Percentiles rank a stretch among this genome's conserved stretches.
phyloP scores from a whole-genome alignment of 208 protist genomes.

The Leishmania turanica region DNA sequence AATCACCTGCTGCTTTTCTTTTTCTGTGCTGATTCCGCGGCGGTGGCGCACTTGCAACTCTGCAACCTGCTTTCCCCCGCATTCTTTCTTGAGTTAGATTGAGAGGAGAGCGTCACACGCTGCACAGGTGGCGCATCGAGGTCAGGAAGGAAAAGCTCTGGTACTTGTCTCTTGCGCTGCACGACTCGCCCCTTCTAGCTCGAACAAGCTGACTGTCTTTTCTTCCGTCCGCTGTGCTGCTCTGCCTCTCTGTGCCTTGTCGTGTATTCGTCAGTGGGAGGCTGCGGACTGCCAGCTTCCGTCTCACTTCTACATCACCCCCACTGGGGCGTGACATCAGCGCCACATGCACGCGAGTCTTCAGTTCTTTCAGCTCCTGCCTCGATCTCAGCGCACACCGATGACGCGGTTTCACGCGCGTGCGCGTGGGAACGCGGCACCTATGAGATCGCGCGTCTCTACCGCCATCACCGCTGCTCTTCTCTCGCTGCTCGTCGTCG shows the following conservation, averaged over 20 bases:
- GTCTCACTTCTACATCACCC: neutral
- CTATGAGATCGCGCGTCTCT: neutral
- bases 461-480: neutral
- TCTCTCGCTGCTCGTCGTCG: conserved; percentile 6
- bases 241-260: conserved; percentile 4
- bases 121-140: neutral
- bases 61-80: too few relatives aligned
- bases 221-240: neutral
- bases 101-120: neutral
- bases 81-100: neutral
- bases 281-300: neutral
- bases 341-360: neutral
- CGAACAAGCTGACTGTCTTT: neutral
- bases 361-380: neutral
- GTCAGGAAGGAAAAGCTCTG: neutral
- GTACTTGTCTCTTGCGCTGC: neutral
- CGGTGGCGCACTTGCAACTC: too few relatives aligned
- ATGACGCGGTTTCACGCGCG: neutral
- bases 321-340: neutral
- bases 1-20: neutral
- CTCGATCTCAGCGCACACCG: neutral
- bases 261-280: neutral
- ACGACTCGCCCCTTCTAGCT: neutral
- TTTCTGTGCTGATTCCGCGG: neutral
- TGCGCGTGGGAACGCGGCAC: neutral